Base-by-base conservation (phyloP, 768 basidiomycete species). In the Amanita exitialis region DNA sequence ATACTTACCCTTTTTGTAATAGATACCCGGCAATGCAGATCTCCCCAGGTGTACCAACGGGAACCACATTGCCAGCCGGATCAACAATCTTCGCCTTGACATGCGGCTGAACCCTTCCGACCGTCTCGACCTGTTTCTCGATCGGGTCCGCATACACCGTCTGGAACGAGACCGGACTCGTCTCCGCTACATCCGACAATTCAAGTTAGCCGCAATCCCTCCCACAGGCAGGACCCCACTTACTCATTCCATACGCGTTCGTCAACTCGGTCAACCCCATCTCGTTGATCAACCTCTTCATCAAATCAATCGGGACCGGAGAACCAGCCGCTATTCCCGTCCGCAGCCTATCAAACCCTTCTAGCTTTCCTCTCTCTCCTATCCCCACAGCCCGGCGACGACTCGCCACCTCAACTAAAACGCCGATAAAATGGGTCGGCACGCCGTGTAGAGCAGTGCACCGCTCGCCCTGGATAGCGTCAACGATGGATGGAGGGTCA, bases 191-290 rank as follows among this genome's bases (percentile, higher is more conserved):
- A 4, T n/a, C 8, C 3, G 25, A 27, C 42, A 3, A 46, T 13
- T 30, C 42, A 13, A 13, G 15, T 13, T n/a, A 27, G 15, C 20
- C 20, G 6, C 5, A n/a, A 2, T 20, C 8, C 15, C 18, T 23
- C 10, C 15, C 41, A 50, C 30, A 20, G n/a, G 25, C 3, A 36
- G 30, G 27, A 36, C 23, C n/a, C 53, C 54, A 90, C 89, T 53
- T 54, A 91, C 89, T 90, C 89, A 91, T 91, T 51, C 89, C 89
- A 64, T 88, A 91, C 9, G 83, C 87, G 52, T 78, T 82, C 0
- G 89, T 89, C 36, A 91, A 64, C 38, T 88, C 84, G 4, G 59
- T 70, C 35, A 91, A 62, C 57, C 88, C 85, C 51, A 91, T 57
- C 57, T 79, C 78, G 18, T 69, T 62, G 18, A 87, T 86, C 27